Base-by-base conservation (phyloP, 2,329 filamentous ascomycete species). In the Leptosphaerulina australis region DNA sequence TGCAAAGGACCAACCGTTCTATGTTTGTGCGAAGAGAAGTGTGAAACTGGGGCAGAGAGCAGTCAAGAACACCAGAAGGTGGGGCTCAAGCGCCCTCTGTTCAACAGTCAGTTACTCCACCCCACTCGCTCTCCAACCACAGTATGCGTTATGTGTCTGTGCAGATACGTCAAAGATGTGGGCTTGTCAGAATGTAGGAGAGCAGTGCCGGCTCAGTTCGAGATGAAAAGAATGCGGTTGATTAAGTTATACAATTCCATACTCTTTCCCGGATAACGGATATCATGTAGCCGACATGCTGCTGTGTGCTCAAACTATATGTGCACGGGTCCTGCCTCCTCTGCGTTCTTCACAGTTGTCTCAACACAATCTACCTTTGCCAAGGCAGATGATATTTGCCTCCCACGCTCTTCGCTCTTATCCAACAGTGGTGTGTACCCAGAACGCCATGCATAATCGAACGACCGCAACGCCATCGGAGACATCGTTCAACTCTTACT, bases 361-460 rank as follows among this genome's bases (percentile, higher is more conserved):
- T 46, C 31, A 40, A 41, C 31, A 44, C 34, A 44, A 26, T 3
- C 26, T 22, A 22, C 34, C 14, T 5, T 34, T 34, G n/a, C 28
- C 25, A 17, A 36, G 15, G 35, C 34, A 46, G 26, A n/a, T 18
- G 15, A 37, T 21, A 43, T 17, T 34, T 15, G 48, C 40, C 34
- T 20, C 24, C 40, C 21, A 38, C 36, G 24, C 25, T 44, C 35
- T 37, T 46, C 41, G 41, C 43, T 41, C 17, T 5, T 47, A 48
- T 39, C 37, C 38, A 47, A 48, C 37, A 53, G 28, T 46, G 41
- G 26, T 47, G 48, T 46, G 43, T 48, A 41, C 49, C 59, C 55
- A 62, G 50, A 66, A 66, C 61, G 61, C 61, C 61, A 58, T 58
- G 61, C 55, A 56, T 60, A 48, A 63, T 59, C 35, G 47, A 59